Percentiles rank a stretch among this genome's conserved stretches.
Conservation (phyloP, 1,284 basidiomycete genomes). For the Naganishia albida region DNA sequence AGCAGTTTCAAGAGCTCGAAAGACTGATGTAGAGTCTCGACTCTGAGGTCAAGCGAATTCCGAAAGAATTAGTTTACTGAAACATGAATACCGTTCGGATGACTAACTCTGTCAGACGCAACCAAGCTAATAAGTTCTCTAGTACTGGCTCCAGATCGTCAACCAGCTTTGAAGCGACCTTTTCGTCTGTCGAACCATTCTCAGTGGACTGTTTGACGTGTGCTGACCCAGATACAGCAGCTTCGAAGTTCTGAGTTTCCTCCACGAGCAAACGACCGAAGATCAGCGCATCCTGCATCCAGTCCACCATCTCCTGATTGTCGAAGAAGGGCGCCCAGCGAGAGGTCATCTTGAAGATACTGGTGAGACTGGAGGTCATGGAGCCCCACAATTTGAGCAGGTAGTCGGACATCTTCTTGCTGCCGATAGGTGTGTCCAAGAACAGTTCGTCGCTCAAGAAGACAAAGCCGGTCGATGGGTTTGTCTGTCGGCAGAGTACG, state of each 20-base stretch:
- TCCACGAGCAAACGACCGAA: constrained; percentile 81
- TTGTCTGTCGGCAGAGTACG: constrained; percentile 66
- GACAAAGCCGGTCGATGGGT: constrained; percentile 50
- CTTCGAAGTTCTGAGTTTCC: constrained; percentile 75
- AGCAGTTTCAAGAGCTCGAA: constrained; percentile 77
- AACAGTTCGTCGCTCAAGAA: constrained; percentile 65
- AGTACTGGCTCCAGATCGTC: constrained; percentile 74
- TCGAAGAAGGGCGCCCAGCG: constrained; percentile 78
- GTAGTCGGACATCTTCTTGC: constrained; percentile 55
- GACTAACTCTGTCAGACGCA: constrained; percentile 75
- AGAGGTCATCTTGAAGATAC: constrained; percentile 80
- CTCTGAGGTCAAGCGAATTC: constrained; percentile 41
- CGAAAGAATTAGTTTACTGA: neutral
- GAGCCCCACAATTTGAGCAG: constrained; percentile 76
- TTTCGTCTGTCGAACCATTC: constrained; percentile 3
- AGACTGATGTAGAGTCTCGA: constrained; percentile 82
- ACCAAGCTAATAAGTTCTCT: constrained; percentile 75
- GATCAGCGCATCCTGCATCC: constrained; percentile 96
- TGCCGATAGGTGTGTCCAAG: constrained; percentile 42
- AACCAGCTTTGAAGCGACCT: constrained; percentile 64
- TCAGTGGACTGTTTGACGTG: constrained; percentile 39
- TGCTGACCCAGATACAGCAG: constrained; percentile 58
- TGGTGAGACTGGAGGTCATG: constrained; percentile 75
- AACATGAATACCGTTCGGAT: neutral
- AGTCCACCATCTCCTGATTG: constrained; percentile 79